Percentiles rank a stretch among this genome's conserved stretches.
These are phyloP conservation scores for Volvox reticuliferus DNA, from an alignment of 139 green algal species.

Conservation along the genomic window DNA sequence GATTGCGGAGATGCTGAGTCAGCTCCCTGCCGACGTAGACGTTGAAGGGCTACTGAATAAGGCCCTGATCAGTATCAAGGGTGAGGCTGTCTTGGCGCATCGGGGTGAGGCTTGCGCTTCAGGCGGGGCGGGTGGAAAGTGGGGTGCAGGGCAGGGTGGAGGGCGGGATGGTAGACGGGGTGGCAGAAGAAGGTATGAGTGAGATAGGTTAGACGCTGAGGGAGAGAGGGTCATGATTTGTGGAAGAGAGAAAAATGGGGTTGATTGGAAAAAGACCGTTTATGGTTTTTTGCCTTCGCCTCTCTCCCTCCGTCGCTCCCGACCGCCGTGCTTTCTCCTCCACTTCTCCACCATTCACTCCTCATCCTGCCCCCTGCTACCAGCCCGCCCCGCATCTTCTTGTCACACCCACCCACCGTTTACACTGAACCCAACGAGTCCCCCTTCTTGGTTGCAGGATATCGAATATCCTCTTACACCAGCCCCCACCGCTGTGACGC, in stretches of 20 bases:
- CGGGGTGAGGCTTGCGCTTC: neutral
- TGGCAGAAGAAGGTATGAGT: neutral
- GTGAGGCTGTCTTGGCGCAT: neutral
- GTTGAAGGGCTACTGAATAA: slow-evolving; percentile 51
- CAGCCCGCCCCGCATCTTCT: too few species aligned
- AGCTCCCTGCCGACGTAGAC: slow-evolving; percentile 56
- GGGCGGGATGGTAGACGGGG: neutral
- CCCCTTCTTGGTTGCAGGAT: too few species aligned
- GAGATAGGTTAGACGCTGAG: neutral
- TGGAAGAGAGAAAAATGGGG: too few species aligned
- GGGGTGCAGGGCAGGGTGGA: neutral
- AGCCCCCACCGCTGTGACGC: too few species aligned
- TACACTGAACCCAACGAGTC: too few species aligned
- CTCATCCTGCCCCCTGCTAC: neutral
- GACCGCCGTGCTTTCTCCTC: neutral
- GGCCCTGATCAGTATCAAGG: slow-evolving; percentile 44
- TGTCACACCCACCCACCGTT: too few species aligned
- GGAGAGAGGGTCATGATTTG: neutral
- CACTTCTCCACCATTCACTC: neutral
- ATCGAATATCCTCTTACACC: too few species aligned
- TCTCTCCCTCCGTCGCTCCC: neutral
- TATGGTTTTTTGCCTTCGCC: too few species aligned
- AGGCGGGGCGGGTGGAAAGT: neutral
- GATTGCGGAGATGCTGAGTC: slow-evolving; percentile 53
- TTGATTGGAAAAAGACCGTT: too few species aligned